phyloP scores from a whole-genome alignment of 2,329 filamentous ascomycete species.

The Sporothrix humicola region DNA sequence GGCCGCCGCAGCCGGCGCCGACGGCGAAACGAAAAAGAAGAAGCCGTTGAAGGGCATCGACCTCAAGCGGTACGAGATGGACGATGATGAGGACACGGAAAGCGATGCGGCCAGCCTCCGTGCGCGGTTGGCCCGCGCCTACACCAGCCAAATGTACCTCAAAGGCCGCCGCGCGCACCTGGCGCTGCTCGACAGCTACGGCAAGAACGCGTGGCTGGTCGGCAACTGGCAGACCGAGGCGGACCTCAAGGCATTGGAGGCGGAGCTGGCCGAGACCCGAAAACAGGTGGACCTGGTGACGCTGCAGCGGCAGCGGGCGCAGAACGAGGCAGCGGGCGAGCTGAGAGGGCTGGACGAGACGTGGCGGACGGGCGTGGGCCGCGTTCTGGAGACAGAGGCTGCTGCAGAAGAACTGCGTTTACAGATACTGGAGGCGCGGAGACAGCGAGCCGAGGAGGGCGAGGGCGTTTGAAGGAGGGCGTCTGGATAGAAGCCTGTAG shows the following conservation, averaged over 20 bases:
- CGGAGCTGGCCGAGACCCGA: conserved; percentile 71
- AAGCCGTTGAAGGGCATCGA: conserved; percentile 67
- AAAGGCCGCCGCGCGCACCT: conserved; percentile 62
- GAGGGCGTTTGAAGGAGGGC: neutral
- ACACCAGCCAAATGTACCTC: conserved; percentile 60
- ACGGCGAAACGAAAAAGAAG: conserved; percentile 13
- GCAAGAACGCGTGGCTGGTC: conserved; percentile 90
- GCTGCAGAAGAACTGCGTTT: conserved; percentile 75
- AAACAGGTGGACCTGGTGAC: conserved; percentile 76
- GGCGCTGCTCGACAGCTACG: conserved; percentile 76
- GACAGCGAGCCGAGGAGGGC: conserved; percentile 43
- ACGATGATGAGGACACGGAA: conserved; percentile 50
- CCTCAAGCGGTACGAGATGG: conserved; percentile 80
- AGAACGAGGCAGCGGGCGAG: conserved; percentile 75
- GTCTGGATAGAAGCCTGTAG: neutral
- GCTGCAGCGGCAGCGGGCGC: conserved; percentile 68
- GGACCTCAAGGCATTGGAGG: conserved; percentile 71
- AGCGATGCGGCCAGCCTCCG: conserved; percentile 46
- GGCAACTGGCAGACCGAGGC: conserved; percentile 81
- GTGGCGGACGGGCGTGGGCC: conserved; percentile 79
- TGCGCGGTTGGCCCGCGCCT: conserved; percentile 57
- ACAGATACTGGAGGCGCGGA: conserved; percentile 69
- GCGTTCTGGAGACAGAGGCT: conserved; percentile 83
- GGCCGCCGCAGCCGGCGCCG: neutral
- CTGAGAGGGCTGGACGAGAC: conserved; percentile 70